phyloP scores from a whole-genome alignment of 306 rosid genomes.

The Argentina anserina region DNA sequence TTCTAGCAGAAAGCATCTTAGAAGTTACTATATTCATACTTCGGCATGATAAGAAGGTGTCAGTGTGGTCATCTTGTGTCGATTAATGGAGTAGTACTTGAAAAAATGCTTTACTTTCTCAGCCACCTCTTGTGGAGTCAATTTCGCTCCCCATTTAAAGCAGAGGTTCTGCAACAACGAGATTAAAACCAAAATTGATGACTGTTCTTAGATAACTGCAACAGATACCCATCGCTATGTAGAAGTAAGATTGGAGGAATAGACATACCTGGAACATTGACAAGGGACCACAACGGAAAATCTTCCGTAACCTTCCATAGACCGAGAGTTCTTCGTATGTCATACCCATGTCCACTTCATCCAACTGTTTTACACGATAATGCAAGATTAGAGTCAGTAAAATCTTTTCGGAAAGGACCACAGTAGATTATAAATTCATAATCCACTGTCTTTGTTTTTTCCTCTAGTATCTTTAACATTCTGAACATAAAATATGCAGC shows the following conservation, averaged over 20 bases:
- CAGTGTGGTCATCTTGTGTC: conserved; percentile 88
- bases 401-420: neutral
- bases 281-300: conserved; percentile 85
- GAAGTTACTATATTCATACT: conserved; percentile 47
- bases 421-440: neutral
- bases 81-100: conserved; percentile 89
- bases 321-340: conserved; percentile 90
- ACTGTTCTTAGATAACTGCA: neutral
- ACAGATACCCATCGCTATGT: neutral
- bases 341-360: conserved; percentile 99
- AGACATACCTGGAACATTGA: conserved; percentile 84
- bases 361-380: conserved; percentile 52
- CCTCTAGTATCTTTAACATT: neutral
- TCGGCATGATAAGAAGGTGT: conserved; percentile 97
- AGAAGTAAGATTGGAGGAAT: conserved; percentile 1
- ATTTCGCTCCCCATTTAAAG: conserved; percentile 74
- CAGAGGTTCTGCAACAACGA: conserved; percentile 65
- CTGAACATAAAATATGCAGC: neutral
- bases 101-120: conserved; percentile 92
- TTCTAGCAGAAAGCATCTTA: neutral
- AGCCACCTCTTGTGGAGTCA: conserved; percentile 83
- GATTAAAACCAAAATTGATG: conserved; percentile 12
- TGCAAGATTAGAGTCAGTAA: conserved; percentile 15
- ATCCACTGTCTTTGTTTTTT: neutral
- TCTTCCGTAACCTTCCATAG: conserved; percentile 84